These are phyloP conservation scores for Paralagenidium karlingii DNA, from an alignment of 352 stramenopile genomes.

Conservation along the genomic window DNA sequence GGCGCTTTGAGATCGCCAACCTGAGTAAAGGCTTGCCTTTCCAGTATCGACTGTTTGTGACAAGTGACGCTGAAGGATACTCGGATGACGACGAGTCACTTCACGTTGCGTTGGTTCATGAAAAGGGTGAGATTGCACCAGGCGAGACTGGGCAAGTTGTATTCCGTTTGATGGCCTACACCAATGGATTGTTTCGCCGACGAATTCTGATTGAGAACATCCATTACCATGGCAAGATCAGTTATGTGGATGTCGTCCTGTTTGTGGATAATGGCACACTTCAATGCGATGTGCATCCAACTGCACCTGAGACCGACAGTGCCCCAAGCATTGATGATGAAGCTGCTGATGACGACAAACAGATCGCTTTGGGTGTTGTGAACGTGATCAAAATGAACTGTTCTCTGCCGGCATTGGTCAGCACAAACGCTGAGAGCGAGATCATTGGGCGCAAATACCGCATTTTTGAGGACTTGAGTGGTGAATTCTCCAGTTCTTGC, in stretches of 20 bases:
- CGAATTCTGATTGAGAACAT: constrained; percentile 78
- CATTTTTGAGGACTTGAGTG: constrained; percentile 27
- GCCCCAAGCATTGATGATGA: too few species aligned
- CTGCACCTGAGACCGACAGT: too few species aligned
- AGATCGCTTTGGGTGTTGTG: constrained; percentile 41
- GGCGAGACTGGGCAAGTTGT: constrained; percentile 36
- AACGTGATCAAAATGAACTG: constrained; percentile 66
- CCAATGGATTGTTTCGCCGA: constrained; percentile 62
- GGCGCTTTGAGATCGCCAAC: constrained; percentile 67
- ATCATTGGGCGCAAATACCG: constrained; percentile 33
- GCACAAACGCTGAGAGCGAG: constrained; percentile 6
- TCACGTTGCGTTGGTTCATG: constrained; percentile 46
- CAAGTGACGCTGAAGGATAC: constrained; percentile 43
- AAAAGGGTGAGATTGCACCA: constrained; percentile 57
- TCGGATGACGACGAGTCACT: constrained; percentile 68
- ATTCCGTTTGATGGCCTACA: constrained; percentile 53
- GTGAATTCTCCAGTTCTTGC: constrained; percentile 4
- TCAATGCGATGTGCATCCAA: constrained; percentile 22
- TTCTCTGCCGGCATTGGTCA: constrained; percentile 3
- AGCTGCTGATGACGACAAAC: too few species aligned
- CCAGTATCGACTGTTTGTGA: constrained; percentile 61
- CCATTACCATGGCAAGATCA: constrained; percentile 71
- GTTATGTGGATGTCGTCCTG: constrained; percentile 56
- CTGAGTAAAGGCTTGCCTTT: constrained; percentile 69
- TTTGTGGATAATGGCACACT: constrained; percentile 72